Percentiles rank a stretch among this genome's conserved stretches.
These are phyloP conservation scores for Curvularia sp. DNA, from an alignment of 2,329 filamentous ascomycete species.

Conservation along the genomic window DNA sequence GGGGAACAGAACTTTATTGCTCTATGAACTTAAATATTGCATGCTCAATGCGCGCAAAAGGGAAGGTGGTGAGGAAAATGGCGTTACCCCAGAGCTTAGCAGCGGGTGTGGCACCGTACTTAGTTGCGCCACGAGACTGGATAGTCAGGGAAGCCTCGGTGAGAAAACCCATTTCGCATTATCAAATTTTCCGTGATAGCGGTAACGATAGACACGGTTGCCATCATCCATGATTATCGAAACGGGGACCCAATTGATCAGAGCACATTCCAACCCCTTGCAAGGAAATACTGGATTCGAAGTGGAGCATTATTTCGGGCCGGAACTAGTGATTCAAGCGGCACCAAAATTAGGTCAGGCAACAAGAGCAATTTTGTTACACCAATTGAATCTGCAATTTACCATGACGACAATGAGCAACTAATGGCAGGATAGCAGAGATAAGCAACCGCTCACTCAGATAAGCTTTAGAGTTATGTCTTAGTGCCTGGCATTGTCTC, in stretches of 20 bases:
- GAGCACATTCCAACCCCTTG: background rate
- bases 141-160: background rate
- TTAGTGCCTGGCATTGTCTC: too few relatives aligned
- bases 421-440: too few relatives aligned
- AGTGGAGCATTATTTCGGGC: too few relatives aligned
- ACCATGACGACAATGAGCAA: too few relatives aligned
- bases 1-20: background rate
- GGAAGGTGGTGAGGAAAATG: background rate
- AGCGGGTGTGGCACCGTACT: background rate
- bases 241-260: background rate
- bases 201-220: background rate
- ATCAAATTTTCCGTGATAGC: background rate
- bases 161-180: background rate
- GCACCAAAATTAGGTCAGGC: background rate
- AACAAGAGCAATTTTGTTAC: too few relatives aligned
- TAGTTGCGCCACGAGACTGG: background rate
- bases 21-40: background rate
- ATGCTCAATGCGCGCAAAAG: background rate
- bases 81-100: background rate
- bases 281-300: too few relatives aligned
- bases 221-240: background rate
- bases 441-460: too few relatives aligned
- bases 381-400: too few relatives aligned
- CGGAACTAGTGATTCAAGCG: too few relatives aligned
- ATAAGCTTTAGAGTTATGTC: too few relatives aligned